Evolutionary conservation across 371 early-diverging fungal genomes (phyloP), one percentile per base, ranked within the genome.

Genomic region (Gilbertella persicaria): DNA sequence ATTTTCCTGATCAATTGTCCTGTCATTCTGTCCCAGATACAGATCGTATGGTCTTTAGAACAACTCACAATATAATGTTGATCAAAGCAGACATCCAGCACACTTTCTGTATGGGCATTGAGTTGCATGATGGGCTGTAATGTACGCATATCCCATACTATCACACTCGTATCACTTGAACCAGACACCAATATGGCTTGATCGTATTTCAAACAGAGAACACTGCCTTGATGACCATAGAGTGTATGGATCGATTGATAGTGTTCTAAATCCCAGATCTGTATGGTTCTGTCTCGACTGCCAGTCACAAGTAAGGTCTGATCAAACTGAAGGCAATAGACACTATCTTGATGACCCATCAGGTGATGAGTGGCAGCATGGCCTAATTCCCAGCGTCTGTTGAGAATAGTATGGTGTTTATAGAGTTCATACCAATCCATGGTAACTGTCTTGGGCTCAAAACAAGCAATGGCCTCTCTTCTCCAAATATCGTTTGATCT

Each of bases 321-420:
- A 60, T 95, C 93, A 58, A 90, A 92, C 60, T 95, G 98, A 21
- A 97, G 77, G 55, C 97, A 97, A 62, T 99, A 95, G 5, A 99
- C 94, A 49, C 93, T 88, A 57, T 98, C 99, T 3, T 59, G 55
- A 66, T 99, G 99, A 1, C 99, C 96, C 3, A 67, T 52, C 6
- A 91, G 60, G 37, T 70, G 79, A 21, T 67, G 76, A 0, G 73
- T 67, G 2, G 44, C 43, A 1, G 66, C 75, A 23, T 52, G 50
- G 14, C 79, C 79, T 0, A 36, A 33, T 5, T 47, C 41, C 79
- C 79, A 78, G 8, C 75, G 60, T 10, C 42, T 45, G n/a, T 75
- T 62, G 7, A 78, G 45, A 23, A 64, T 60, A 52, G 67, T 50
- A 17, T 60, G 66, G 45, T 75, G 75, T 37, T 69, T 68, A 42